Evolutionary conservation across 2,329 filamentous ascomycete species (phyloP).

Genomic region (Sporothrix humicola): DNA sequence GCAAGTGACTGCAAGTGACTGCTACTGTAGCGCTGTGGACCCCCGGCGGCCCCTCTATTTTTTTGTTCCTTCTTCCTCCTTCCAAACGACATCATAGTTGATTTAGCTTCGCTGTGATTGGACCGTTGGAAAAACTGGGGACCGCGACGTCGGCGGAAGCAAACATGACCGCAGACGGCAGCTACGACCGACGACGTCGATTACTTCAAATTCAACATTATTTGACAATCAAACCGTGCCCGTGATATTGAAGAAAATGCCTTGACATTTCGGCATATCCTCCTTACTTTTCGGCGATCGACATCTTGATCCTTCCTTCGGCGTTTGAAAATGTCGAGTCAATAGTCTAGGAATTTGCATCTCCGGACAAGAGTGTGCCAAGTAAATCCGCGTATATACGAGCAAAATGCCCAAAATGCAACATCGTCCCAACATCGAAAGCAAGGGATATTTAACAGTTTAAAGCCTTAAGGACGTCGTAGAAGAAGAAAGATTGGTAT

Average conservation of each 20-base stretch:
- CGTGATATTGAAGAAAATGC: neutral
- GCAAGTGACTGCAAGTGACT: no score
- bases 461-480: neutral
- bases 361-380: neutral
- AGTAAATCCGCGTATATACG: slow-evolving; percentile 19
- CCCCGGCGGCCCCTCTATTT: slow-evolving; percentile 10
- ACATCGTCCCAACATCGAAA: neutral
- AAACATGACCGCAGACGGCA: neutral
- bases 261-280: neutral
- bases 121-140: neutral
- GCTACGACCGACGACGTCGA: neutral
- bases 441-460: no score
- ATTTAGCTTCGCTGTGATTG: slow-evolving; percentile 33
- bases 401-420: neutral
- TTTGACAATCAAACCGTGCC: no score
- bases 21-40: slow-evolving; percentile 11
- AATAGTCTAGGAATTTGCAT: neutral
- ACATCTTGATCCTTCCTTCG: neutral
- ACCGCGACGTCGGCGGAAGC: neutral
- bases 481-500: slow-evolving; percentile 10
- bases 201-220: neutral
- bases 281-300: neutral
- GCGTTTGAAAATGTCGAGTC: neutral
- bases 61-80: neutral
- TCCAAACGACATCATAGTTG: slow-evolving; percentile 28